phyloP scores from a whole-genome alignment of 306 rosid genomes.

The Castanea sativa region DNA sequence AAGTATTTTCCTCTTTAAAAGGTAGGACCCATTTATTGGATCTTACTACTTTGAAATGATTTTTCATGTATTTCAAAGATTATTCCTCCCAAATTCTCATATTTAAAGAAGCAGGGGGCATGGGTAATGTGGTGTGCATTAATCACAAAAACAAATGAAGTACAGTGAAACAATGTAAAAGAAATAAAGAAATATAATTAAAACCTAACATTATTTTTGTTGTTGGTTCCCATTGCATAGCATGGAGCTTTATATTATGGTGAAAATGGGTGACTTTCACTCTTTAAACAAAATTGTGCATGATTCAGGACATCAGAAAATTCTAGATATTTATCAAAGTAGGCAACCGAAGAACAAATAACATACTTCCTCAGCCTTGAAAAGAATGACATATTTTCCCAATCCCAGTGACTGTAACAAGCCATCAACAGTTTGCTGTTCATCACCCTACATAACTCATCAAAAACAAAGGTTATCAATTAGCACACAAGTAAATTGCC shows the following conservation, averaged over 20 bases:
- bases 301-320: conserved; percentile 6
- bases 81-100: too few relatives aligned
- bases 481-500: background rate
- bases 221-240: too few relatives aligned
- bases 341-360: conserved; percentile 12
- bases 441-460: conserved; percentile 53
- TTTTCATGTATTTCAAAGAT: background rate
- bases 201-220: too few relatives aligned
- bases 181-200: too few relatives aligned
- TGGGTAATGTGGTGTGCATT: too few relatives aligned
- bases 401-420: conserved; percentile 73
- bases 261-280: too few relatives aligned
- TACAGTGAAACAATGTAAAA: too few relatives aligned
- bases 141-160: too few relatives aligned
- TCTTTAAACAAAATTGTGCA: background rate
- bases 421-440: conserved; percentile 75
- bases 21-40: background rate
- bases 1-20: background rate
- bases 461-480: conserved; percentile 3
- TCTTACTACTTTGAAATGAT: background rate
- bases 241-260: too few relatives aligned
- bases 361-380: conserved; percentile 97
- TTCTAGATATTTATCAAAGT: conserved; percentile 10
- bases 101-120: too few relatives aligned
- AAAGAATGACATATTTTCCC: conserved; percentile 76